Conservation (phyloP, 768 basidiomycete species). For the Boletus tomentosulus region DNA sequence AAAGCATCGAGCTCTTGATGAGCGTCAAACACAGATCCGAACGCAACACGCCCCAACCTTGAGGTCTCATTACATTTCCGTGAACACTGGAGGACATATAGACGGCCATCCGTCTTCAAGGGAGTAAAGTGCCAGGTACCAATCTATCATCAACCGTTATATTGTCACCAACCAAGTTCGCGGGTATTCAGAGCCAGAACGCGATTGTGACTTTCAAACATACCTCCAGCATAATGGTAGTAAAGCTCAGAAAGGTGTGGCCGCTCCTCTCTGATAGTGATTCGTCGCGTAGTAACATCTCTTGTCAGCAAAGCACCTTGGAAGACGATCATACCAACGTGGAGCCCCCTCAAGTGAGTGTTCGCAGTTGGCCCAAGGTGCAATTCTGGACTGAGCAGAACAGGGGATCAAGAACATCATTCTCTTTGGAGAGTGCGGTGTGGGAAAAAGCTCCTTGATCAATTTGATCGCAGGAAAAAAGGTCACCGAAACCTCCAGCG, state of each 20-base stretch:
- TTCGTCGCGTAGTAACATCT: slow-evolving; percentile 8
- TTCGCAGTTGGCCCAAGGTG: background rate
- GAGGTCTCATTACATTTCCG: slow-evolving; percentile 5
- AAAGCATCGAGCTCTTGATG: slow-evolving; percentile 1
- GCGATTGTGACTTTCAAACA: slow-evolving; percentile 1
- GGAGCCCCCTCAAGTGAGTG: slow-evolving; percentile 10
- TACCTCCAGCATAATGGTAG: background rate
- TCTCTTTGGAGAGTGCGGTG: slow-evolving; percentile 41
- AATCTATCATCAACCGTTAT: background rate
- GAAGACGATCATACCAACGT: background rate
- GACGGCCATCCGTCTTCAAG: background rate
- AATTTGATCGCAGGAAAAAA: slow-evolving; percentile 35
- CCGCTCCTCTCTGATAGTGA: background rate
- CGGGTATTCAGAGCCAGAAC: slow-evolving; percentile 1
- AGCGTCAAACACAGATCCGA: slow-evolving; percentile 9
- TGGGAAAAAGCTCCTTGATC: slow-evolving; percentile 43
- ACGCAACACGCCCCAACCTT: slow-evolving; percentile 14
- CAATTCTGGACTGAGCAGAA: background rate
- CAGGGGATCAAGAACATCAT: slow-evolving; percentile 33
- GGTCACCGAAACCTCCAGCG: slow-evolving; percentile 29
- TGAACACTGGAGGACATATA: slow-evolving; percentile 13
- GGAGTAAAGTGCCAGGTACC: slow-evolving; percentile 4
- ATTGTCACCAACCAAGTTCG: background rate
- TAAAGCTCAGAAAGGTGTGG: slow-evolving; percentile 13
- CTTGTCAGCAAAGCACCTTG: slow-evolving; percentile 2